Evolutionary conservation across 1,284 basidiomycete species (phyloP).

Genomic region (Pisolithus thermaeus): DNA sequence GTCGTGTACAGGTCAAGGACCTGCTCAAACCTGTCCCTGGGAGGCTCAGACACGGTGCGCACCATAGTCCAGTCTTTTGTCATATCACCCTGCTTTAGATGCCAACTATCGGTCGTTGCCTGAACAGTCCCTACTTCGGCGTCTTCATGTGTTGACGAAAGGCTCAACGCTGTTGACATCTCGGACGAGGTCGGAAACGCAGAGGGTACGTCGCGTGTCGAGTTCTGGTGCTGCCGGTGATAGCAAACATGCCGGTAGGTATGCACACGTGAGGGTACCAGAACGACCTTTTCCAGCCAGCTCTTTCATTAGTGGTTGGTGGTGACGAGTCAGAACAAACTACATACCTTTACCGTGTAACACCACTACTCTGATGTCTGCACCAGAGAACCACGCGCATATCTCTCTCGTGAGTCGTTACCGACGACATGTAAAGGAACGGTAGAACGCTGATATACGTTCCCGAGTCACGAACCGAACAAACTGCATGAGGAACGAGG

Average conservation of each 20-base stretch:
- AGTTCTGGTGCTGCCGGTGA: slow-evolving; percentile 6
- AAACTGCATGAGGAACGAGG: too few relatives aligned
- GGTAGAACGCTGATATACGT: slow-evolving; percentile 61
- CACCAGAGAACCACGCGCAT: slow-evolving; percentile 65
- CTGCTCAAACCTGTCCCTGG: slow-evolving; percentile 40
- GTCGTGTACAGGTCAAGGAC: slow-evolving; percentile 66
- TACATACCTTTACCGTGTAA: too few relatives aligned
- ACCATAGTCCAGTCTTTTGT: background rate
- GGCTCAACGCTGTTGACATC: background rate
- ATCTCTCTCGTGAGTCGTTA: slow-evolving; percentile 79
- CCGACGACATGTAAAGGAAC: slow-evolving; percentile 71
- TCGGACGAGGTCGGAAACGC: background rate
- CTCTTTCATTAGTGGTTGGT: too few relatives aligned
- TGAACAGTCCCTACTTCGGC: background rate
- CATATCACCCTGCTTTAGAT: background rate
- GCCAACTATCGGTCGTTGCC: background rate
- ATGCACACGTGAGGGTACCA: slow-evolving; percentile 80
- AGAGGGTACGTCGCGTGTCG: slow-evolving; percentile 17
- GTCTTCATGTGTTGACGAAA: background rate
- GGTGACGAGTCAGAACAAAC: too few relatives aligned
- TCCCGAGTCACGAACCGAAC: too few relatives aligned
- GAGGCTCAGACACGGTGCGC: slow-evolving; percentile 20
- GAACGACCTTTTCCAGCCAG: too few relatives aligned
- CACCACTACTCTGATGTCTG: slow-evolving; percentile 64
- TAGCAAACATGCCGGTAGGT: slow-evolving; percentile 52